These are phyloP conservation scores for Penicillium daleae DNA, from an alignment of 495 filamentous ascomycete genomes.

Conservation along the genomic window DNA sequence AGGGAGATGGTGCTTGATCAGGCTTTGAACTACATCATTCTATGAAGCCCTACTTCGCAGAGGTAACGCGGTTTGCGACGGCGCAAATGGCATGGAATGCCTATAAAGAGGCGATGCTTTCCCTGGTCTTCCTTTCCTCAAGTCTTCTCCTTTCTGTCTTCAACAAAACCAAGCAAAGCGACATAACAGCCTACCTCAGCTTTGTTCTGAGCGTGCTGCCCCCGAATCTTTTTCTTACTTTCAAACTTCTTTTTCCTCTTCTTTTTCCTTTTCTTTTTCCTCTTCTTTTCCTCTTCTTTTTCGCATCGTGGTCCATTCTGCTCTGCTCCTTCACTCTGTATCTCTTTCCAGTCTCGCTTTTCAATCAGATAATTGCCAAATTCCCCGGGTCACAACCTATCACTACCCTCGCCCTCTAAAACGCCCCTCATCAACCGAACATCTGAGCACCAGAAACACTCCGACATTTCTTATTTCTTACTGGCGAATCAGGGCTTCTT, in stretches of 20 bases:
- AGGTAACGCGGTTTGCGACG: not conserved
- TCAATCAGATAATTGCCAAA: not conserved
- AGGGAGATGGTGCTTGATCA: slow-evolving; percentile 1
- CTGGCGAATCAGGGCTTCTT: slow-evolving; percentile 5
- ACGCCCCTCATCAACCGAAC: slow-evolving; percentile 2
- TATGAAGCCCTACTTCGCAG: not conserved
- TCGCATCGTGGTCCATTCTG: not conserved
- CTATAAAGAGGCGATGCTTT: slow-evolving; percentile 4
- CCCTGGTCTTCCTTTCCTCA: slow-evolving; percentile 1
- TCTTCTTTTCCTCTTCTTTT: not conserved
- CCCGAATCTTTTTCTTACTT: not conserved
- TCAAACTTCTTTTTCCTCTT: slow-evolving; percentile 2
- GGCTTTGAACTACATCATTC: not conserved
- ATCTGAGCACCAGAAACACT: slow-evolving; percentile 8
- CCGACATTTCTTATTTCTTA: slow-evolving; percentile 7
- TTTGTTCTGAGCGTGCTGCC: slow-evolving; percentile 2
- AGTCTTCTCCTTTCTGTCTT: not conserved
- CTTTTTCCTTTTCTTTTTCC: no score
- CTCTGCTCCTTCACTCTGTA: not conserved
- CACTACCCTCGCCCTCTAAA: not conserved
- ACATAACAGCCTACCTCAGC: not conserved
- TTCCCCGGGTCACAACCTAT: slow-evolving; percentile 2
- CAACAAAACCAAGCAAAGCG: not conserved
- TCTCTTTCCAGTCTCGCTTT: slow-evolving; percentile 3
- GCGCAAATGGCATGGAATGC: not conserved